Base-by-base conservation (phyloP, 2,329 filamentous ascomycete genomes). In the Drechslerella coelobrocha region DNA sequence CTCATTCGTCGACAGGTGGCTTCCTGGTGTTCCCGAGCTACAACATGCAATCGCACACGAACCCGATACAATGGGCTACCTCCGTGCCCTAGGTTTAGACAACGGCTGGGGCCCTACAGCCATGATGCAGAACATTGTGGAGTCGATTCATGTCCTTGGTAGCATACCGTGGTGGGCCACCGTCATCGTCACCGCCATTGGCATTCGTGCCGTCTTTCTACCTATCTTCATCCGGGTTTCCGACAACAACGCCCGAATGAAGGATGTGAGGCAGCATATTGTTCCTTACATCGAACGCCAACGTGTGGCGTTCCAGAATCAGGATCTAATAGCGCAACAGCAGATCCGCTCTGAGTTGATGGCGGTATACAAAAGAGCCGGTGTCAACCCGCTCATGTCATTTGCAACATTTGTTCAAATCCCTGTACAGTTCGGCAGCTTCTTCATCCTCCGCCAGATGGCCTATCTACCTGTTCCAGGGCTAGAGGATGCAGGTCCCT, bases 161-260 rank as follows among this genome's bases (percentile, higher is more conserved):
- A 91, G 89, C 34, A 79, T 91, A 61, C 90, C 91, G 10, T 97
- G 94, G 94, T 92, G 90, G 83, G 87, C 82, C 1, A 86, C 89
- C 68, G 89, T 97, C 75, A 79, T 88, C 47, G 79, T 83, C 2
- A 84, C 88, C 0, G 87, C 89, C 31, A 31, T 92, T 0, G 66
- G 86, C 5, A 80, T 92, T 69, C 90, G 93, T 72, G 66, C 83
- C 7, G 76, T 81, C 51, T 82, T 94, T 74, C 82, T 93, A 76
- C 86, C 88, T 69, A 84, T 90, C 12, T 86, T 86, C 74, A 77
- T 90, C 23, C 78, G 79, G 34, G 84, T 86, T 14, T 84, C 86
- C 45, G 86, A 91, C 76, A 84, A 84, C 57, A 79, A 81, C 37
- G 86, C 89, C 21, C 85, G 84, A 72, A 81, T 90, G 78, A 82